Evolutionary conservation across 78 protist genomes (phyloP).

Genomic region (Cavenderia fasciculata): DNA sequence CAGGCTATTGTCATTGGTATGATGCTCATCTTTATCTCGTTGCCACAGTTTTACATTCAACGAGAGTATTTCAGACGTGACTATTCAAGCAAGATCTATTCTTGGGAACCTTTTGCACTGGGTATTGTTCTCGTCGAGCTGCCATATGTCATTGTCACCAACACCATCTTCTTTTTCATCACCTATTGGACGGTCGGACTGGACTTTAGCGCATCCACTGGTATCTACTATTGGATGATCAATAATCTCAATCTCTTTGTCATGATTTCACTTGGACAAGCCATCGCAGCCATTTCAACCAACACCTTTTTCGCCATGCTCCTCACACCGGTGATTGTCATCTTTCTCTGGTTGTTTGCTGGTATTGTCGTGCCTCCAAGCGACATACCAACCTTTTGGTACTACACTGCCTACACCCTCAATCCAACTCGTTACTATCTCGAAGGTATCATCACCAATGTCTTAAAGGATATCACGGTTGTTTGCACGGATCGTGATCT

Average conservation of each 20-base stretch:
- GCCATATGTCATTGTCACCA: slow-evolving; percentile 18
- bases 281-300: neutral
- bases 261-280: slow-evolving; percentile 3
- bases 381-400: neutral
- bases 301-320: slow-evolving; percentile 16
- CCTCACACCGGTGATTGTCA: slow-evolving; percentile 34
- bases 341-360: neutral
- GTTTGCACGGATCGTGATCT: neutral
- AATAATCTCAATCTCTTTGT: neutral
- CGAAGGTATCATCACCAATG: slow-evolving; percentile 32
- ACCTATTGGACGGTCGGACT: slow-evolving; percentile 34
- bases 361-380: neutral
- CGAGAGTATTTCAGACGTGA: slow-evolving; percentile 22
- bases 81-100: slow-evolving; percentile 16
- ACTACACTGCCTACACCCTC: slow-evolving; percentile 1
- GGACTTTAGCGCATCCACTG: neutral
- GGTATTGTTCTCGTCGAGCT: slow-evolving; percentile 26
- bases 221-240: slow-evolving; percentile 30
- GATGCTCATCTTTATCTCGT: slow-evolving; percentile 5
- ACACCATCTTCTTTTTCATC: neutral
- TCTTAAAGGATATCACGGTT: slow-evolving; percentile 10
- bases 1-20: neutral
- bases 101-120: slow-evolving; percentile 19
- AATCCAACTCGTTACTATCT: slow-evolving; percentile 41
- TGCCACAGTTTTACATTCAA: slow-evolving; percentile 37